phyloP scores from a whole-genome alignment of 441 rosid species.

The Arabidopsis lyrata region DNA sequence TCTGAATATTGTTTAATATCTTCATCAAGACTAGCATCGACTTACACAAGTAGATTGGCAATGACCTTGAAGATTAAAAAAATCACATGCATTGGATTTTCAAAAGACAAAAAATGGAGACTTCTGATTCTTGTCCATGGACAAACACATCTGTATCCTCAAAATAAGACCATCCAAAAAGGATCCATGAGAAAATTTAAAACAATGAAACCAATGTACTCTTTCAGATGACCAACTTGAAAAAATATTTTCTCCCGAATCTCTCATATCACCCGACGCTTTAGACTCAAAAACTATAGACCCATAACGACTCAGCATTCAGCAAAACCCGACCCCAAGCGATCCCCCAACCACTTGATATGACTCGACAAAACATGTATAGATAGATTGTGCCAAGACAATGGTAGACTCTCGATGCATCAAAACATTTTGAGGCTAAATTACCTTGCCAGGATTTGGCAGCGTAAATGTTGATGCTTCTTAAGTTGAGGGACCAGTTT shows the following conservation, averaged over 20 bases:
- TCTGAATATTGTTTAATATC: too few species aligned
- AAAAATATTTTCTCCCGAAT: slow-evolving; percentile 4
- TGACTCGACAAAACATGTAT: slow-evolving; percentile 38
- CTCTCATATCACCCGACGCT: slow-evolving; percentile 1
- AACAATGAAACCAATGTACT: slow-evolving; percentile 35
- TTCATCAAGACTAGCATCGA: not conserved
- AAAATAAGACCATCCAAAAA: slow-evolving; percentile 33
- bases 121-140: slow-evolving; percentile 29
- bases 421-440: slow-evolving; percentile 33
- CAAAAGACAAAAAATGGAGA: slow-evolving; percentile 7
- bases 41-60: not conserved
- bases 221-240: slow-evolving; percentile 24
- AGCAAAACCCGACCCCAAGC: slow-evolving; percentile 41
- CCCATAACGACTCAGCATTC: slow-evolving; percentile 39
- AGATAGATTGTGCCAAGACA: slow-evolving; percentile 38
- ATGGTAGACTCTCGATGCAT: slow-evolving; percentile 35
- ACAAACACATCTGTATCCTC: slow-evolving; percentile 21
- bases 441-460: slow-evolving; percentile 32
- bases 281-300: slow-evolving; percentile 41
- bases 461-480: not conserved
- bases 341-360: slow-evolving; percentile 37
- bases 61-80: not conserved
- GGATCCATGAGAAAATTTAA: slow-evolving; percentile 17
- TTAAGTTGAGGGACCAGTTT: slow-evolving; percentile 59
- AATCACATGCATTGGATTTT: slow-evolving; percentile 4